Base-by-base conservation (phyloP, 2,329 filamentous ascomycete genomes). In the Biscogniauxia marginata region DNA sequence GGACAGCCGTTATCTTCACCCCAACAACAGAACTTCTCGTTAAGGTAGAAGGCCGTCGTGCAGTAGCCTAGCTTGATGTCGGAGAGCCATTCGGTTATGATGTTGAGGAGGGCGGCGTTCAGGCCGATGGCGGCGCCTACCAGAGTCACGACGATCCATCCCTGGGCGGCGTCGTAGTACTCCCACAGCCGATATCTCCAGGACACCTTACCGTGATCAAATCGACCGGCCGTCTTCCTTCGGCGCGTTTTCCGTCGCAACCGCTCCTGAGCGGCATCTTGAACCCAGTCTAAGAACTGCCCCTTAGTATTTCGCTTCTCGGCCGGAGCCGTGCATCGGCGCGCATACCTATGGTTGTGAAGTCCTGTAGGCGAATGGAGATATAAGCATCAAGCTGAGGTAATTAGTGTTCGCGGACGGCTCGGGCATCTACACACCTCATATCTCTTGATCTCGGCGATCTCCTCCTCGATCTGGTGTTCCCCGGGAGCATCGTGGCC, bases 21-120 rank as follows among this genome's bases (percentile, higher is more conserved):
- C 92, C 93, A 99, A 72, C 95, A 99, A 75, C 95, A 99, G 73
- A 99, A 99, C 71, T 85, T 89, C 79, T 98, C 91, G 73, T 99
- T 99, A 56, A 99, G 81, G 71, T 99, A 99, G 73, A 98, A 99
- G 3, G 87, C 93, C 7, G 93, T 97, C 11, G 87, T 89, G 79
- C 95, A 99, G 74, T 97, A 88, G n/a, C 95, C 95, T 69, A 93
- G 79, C 78, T 98, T 99, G 71, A 97, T 87, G 75, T 99, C 95
- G 34, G 91, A 89, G 60, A 99, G 78, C 93, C 95, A 99, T 75
- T 99, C 95, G 8, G 93, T 98, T 46, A 96, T 84, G 63, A 99
- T 98, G 70, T 96, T 98, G 58, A 99, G 77, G 57, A 96, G 86
- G 0, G 91, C 95, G 16, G 95, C 93, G 70, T 96, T 98, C 60